Percentiles rank a stretch among this genome's conserved stretches.
phyloP scores from a whole-genome alignment of 371 early-diverging fungal species.

The Dichotomocladium elegans region DNA sequence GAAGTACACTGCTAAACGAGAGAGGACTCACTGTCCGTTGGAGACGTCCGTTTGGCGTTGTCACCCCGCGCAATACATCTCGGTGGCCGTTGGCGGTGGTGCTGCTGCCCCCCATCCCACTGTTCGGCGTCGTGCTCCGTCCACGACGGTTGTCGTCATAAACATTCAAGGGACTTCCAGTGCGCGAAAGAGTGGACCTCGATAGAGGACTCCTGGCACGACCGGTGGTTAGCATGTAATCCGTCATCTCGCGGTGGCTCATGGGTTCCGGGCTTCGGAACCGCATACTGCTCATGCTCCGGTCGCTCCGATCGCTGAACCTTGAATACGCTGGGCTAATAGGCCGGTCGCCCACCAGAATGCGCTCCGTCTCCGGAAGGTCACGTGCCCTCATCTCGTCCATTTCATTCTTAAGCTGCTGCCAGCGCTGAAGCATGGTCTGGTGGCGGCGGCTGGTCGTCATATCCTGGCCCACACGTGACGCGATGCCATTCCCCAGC shows the following conservation, averaged over 20 bases:
- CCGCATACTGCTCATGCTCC: conserved; percentile 15
- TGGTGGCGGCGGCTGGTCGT: conserved; percentile 42
- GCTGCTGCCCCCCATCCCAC: conserved; percentile 5
- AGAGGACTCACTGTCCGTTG: conserved; percentile 15
- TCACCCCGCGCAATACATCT: neutral
- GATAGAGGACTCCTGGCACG: conserved; percentile 15
- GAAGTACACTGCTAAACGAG: conserved; percentile 10
- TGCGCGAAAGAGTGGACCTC: conserved; percentile 12
- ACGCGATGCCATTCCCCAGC: conserved; percentile 56
- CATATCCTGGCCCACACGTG: conserved; percentile 42
- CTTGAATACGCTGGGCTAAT: conserved; percentile 30
- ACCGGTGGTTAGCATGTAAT: neutral
- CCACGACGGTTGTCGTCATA: conserved; percentile 10
- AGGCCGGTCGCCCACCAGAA: conserved; percentile 18
- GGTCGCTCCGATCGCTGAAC: conserved; percentile 31
- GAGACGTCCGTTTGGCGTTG: neutral
- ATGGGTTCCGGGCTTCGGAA: conserved; percentile 22
- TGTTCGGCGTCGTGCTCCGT: conserved; percentile 25
- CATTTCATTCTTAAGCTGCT: conserved; percentile 44
- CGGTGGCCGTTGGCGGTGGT: neutral
- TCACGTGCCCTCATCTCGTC: conserved; percentile 49
- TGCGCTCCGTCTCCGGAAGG: conserved; percentile 40
- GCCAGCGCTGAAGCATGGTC: conserved; percentile 51
- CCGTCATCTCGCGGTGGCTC: conserved; percentile 6
- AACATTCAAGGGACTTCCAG: conserved; percentile 6